Evolutionary conservation across 306 rosid species (phyloP).

Genomic region (Neltuma alba): DNA sequence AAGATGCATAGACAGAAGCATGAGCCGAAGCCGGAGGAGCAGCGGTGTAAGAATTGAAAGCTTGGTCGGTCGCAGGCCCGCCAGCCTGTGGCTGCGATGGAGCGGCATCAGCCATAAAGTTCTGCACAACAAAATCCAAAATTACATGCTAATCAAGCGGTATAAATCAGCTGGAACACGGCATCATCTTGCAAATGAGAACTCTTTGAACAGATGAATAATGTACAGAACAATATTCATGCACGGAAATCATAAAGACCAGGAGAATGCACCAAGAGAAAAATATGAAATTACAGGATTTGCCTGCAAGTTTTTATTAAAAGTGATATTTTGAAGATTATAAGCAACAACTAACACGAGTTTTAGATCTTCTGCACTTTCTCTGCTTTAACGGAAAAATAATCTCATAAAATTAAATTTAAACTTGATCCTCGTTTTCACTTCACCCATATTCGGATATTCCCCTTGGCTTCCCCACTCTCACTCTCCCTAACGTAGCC

Average conservation of each 20-base stretch:
- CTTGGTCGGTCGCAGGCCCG: slow-evolving; percentile 66
- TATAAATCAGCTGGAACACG: slow-evolving; percentile 17
- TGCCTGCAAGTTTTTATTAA: not conserved
- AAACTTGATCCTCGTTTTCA: not conserved
- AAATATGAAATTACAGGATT: not conserved
- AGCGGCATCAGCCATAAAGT: slow-evolving; percentile 94
- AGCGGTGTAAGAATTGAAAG: slow-evolving; percentile 70
- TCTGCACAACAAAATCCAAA: slow-evolving; percentile 55
- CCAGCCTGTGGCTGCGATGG: slow-evolving; percentile 65
- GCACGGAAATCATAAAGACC: not conserved
- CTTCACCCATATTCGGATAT: slow-evolving; percentile 16
- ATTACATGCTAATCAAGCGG: not conserved
- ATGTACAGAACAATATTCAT: not conserved
- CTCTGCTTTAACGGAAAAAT: not conserved
- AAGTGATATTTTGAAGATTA: slow-evolving; percentile 11
- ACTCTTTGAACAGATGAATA: not conserved
- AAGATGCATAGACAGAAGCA: slow-evolving; percentile 73
- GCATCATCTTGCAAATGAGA: too few relatives aligned
- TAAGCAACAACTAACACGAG: slow-evolving; percentile 9
- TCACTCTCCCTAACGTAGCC: not conserved
- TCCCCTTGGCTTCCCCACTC: not conserved
- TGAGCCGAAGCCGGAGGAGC: slow-evolving; percentile 28
- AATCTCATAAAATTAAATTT: not conserved
- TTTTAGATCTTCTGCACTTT: not conserved
- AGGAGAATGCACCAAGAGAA: not conserved